Percentiles rank a stretch among this genome's conserved stretches.
These are phyloP conservation scores for Amphibolis antarctica DNA, from an alignment of 106 monocot species.

Conservation along the genomic window DNA sequence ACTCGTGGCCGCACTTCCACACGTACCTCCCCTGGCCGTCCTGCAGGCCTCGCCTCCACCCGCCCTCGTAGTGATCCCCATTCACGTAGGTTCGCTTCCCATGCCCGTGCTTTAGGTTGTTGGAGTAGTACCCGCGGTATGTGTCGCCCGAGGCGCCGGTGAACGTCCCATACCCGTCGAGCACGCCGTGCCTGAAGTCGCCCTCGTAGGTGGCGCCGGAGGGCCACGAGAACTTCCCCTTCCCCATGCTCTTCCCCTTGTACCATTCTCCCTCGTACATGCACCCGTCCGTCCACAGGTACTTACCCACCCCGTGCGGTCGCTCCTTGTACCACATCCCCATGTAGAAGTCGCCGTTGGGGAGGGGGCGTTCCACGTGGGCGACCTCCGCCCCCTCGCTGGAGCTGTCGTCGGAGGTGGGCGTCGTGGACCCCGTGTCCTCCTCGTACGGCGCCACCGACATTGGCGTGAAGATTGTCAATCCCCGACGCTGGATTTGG, in stretches of 20 bases:
- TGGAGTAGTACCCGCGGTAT: constrained; percentile 14
- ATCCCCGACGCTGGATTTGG: constrained; percentile 33
- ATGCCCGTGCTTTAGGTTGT: constrained; percentile 14
- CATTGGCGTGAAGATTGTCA: constrained; percentile 41
- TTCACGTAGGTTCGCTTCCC: constrained; percentile 10
- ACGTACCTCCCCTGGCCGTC: constrained; percentile 67
- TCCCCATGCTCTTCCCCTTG: constrained; percentile 5
- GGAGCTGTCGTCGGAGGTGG: constrained; percentile 1
- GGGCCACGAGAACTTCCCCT: constrained; percentile 47
- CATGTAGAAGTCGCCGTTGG: constrained; percentile 22
- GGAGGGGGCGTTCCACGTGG: constrained; percentile 30
- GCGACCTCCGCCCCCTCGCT: background rate
- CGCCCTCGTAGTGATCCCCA: constrained; percentile 17
- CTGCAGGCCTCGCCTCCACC: constrained; percentile 64
- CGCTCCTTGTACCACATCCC: constrained; percentile 3
- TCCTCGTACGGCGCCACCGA: constrained; percentile 30
- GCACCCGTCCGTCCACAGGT: constrained; percentile 18
- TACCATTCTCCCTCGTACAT: constrained; percentile 18
- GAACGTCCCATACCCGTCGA: constrained; percentile 11
- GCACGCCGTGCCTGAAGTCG: constrained; percentile 8
- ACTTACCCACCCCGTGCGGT: constrained; percentile 13
- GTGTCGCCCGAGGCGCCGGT: constrained; percentile 56
- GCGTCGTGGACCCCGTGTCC: background rate
- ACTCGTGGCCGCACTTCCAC: constrained; percentile 72
- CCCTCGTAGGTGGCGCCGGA: constrained; percentile 52